Percentiles rank a stretch among this genome's conserved stretches.
These are phyloP conservation scores for Poteriospumella lacustris DNA, from an alignment of 108 stramenopile species.

Conservation along the genomic window DNA sequence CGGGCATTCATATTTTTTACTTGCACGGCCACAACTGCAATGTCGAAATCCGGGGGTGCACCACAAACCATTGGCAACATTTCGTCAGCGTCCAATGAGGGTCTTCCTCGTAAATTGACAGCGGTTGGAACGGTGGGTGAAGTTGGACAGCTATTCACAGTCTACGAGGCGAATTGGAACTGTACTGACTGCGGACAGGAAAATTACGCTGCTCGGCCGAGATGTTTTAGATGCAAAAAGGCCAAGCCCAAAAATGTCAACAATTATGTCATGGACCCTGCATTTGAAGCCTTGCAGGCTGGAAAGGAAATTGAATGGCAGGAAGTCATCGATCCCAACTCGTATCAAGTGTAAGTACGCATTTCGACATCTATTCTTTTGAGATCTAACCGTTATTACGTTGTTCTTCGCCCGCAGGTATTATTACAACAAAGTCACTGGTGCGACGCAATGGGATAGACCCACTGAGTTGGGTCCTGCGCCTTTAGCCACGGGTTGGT, in stretches of 20 bases:
- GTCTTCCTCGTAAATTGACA: slow-evolving; percentile 30
- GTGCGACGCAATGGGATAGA: slow-evolving; percentile 45
- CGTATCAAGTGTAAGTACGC: slow-evolving; percentile 32
- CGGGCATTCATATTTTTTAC: no score
- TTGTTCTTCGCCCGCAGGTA: slow-evolving; percentile 14
- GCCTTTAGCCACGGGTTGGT: slow-evolving; percentile 50
- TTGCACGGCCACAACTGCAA: no score
- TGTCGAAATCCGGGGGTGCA: no score
- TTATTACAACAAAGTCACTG: slow-evolving; percentile 47
- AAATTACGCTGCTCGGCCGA: not conserved
- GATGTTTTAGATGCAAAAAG: slow-evolving; percentile 39
- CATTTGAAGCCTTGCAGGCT: not conserved
- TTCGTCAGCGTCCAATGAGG: not conserved
- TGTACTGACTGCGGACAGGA: slow-evolving; percentile 17
- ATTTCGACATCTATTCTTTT: not conserved
- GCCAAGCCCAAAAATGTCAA: slow-evolving; percentile 23
- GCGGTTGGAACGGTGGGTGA: slow-evolving; percentile 38
- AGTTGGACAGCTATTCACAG: slow-evolving; percentile 39
- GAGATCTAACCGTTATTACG: not conserved
- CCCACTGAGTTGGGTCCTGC: slow-evolving; percentile 48
- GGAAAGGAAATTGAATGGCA: slow-evolving; percentile 33
- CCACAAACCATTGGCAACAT: no score
- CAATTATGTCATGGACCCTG: not conserved
- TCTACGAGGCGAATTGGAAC: slow-evolving; percentile 44
- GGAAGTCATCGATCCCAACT: slow-evolving; percentile 41